phyloP scores from a whole-genome alignment of 768 basidiomycete species.

The Boletellus emodensis region DNA sequence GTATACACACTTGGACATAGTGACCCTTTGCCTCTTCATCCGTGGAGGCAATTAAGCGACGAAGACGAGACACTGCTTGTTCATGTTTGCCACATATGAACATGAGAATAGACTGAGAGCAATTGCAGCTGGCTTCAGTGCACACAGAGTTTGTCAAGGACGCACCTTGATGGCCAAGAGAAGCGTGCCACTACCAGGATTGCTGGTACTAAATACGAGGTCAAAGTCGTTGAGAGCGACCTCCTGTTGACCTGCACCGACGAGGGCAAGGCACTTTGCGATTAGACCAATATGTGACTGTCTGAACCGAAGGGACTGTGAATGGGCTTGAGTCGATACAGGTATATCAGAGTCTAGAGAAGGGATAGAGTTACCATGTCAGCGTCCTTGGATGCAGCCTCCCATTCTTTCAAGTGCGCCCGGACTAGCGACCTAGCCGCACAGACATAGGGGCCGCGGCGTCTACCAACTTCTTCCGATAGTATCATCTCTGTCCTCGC shows the following conservation, averaged over 20 bases:
- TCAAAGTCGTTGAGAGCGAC: background rate
- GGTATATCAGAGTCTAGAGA: no score
- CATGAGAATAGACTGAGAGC: background rate
- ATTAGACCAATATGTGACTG: background rate
- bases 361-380: background rate
- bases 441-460: background rate
- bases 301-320: background rate
- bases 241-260: background rate
- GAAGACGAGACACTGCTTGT: background rate
- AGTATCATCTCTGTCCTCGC: background rate
- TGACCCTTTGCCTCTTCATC: background rate
- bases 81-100: background rate
- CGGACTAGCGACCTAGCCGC: background rate
- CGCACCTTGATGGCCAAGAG: background rate
- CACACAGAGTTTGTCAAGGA: background rate
- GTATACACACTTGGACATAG: background rate
- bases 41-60: background rate
- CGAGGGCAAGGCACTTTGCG: background rate
- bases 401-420: background rate
- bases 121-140: background rate
- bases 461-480: background rate
- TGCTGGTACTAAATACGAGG: background rate
- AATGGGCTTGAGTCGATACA: background rate
- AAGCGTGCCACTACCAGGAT: background rate
- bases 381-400: background rate